Percentiles rank a stretch among this genome's conserved stretches.
Evolutionary conservation across 352 stramenopile species (phyloP).

Genomic region (Globisporangium rhizosaccharum): DNA sequence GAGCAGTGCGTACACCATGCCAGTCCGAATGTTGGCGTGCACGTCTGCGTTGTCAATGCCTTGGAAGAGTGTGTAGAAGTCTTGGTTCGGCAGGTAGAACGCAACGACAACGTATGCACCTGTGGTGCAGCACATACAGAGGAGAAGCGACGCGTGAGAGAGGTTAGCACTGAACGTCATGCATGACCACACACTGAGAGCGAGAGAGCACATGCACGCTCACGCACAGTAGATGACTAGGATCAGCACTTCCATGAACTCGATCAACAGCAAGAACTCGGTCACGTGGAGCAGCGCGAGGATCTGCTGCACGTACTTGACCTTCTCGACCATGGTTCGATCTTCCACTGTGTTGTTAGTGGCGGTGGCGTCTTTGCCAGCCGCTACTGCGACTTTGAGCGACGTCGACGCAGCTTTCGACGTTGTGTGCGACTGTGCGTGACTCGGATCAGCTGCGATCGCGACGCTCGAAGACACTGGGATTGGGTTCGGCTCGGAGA

Average conservation of each 20-base stretch:
- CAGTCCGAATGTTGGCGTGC: conserved; percentile 9
- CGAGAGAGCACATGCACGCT: not conserved
- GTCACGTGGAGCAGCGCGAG: conserved; percentile 18
- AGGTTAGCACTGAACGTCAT: no score
- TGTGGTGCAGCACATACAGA: not conserved
- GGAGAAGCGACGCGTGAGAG: no score
- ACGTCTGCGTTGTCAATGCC: conserved; percentile 6
- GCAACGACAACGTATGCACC: conserved; percentile 8
- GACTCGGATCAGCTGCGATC: not conserved
- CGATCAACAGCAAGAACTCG: conserved; percentile 20
- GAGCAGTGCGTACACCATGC: conserved; percentile 24
- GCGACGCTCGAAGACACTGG: not conserved
- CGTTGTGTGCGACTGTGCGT: not conserved
- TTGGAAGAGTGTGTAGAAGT: conserved; percentile 18
- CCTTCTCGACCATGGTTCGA: not conserved
- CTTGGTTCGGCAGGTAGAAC: conserved; percentile 19
- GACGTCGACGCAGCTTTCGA: not conserved
- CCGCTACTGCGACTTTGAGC: not conserved
- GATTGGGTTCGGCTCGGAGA: not conserved
- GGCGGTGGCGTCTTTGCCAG: no score
- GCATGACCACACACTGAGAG: no score
- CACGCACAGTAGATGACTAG: conserved; percentile 17
- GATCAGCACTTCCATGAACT: conserved; percentile 22
- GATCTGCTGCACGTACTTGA: conserved; percentile 11
- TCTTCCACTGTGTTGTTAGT: no score